Evolutionary conservation across 257 asterid species (phyloP).

Genomic region (Solanum pennellii): DNA sequence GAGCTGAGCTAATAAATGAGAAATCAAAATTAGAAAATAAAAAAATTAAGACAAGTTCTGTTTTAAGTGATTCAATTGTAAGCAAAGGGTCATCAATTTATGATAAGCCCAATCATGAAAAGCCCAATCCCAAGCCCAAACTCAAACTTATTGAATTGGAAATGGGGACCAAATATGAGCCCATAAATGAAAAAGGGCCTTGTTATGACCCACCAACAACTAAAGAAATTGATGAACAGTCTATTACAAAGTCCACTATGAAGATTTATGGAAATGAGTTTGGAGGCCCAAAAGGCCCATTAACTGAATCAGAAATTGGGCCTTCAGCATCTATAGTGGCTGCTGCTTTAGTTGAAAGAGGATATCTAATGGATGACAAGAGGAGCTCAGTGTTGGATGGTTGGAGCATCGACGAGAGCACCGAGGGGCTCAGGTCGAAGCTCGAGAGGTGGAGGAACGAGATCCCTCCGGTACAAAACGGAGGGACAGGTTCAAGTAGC

Average conservation of each 20-base stretch:
- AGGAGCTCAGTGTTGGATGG: conserved; percentile 57
- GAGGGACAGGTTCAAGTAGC: conserved; percentile 25
- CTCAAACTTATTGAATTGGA: neutral
- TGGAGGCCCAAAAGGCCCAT: conserved; percentile 20
- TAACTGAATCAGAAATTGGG: conserved; percentile 56
- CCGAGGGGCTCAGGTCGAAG: conserved; percentile 57
- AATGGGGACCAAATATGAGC: neutral
- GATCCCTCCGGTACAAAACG: conserved; percentile 32
- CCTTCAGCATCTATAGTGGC: conserved; percentile 73
- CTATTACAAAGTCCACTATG: conserved; percentile 8
- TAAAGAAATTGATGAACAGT: neutral
- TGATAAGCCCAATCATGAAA: neutral
- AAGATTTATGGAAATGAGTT: conserved; percentile 10
- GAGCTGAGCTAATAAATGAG: conserved; percentile 43
- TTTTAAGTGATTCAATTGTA: conserved; percentile 45
- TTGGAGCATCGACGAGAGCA: conserved; percentile 56
- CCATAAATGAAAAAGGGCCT: neutral
- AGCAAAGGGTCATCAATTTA: conserved; percentile 37
- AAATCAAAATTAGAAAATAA: conserved; percentile 16
- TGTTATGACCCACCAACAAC: neutral
- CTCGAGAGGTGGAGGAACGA: conserved; percentile 66
- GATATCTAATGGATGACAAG: conserved; percentile 26
- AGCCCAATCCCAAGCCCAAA: neutral
- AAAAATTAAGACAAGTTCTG: conserved; percentile 40
- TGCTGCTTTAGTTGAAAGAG: conserved; percentile 29